Conservation (phyloP, 2,329 filamentous ascomycete species). For the Ophiocordyceps sinensis region DNA sequence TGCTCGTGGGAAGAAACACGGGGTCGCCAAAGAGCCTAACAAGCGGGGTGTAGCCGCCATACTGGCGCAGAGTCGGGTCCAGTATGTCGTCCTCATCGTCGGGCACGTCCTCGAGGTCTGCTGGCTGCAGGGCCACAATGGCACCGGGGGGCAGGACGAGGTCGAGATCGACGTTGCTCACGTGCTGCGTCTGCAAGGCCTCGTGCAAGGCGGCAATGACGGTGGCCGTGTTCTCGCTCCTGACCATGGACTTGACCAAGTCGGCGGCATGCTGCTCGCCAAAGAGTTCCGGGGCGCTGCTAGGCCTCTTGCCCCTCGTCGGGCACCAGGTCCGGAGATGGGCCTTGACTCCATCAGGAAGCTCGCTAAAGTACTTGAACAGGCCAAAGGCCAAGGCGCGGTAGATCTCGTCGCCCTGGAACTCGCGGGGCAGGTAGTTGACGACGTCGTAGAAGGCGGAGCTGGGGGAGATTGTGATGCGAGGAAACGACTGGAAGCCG, state of each 20-base stretch:
- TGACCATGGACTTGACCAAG: constrained; percentile 70
- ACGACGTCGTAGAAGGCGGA: constrained; percentile 86
- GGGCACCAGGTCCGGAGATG: constrained; percentile 48
- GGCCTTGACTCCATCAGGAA: constrained; percentile 62
- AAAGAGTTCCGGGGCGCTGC: constrained; percentile 58
- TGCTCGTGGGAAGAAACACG: constrained; percentile 75
- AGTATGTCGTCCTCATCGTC: constrained; percentile 52
- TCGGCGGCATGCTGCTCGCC: constrained; percentile 87
- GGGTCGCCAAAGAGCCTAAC: constrained; percentile 71
- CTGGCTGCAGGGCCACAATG: constrained; percentile 49
- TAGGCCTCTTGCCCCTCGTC: constrained; percentile 41
- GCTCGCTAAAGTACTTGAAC: constrained; percentile 85
- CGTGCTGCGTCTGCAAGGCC: constrained; percentile 65
- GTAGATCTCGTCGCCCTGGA: constrained; percentile 89
- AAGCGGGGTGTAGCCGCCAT: constrained; percentile 63
- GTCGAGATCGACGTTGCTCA: constrained; percentile 79
- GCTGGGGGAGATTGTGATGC: constrained; percentile 84
- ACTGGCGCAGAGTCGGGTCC: constrained; percentile 51
- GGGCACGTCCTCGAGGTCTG: constrained; percentile 43
- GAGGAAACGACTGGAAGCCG: constrained; percentile 78
- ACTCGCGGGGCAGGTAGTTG: constrained; percentile 76
- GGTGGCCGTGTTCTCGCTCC: constrained; percentile 61
- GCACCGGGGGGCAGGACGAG: constrained; percentile 68
- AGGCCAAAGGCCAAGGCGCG: constrained; percentile 84
- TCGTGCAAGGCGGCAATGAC: constrained; percentile 59